Base-by-base conservation (phyloP, 208 protist genomes). In the Trypanosoma rangeli region DNA sequence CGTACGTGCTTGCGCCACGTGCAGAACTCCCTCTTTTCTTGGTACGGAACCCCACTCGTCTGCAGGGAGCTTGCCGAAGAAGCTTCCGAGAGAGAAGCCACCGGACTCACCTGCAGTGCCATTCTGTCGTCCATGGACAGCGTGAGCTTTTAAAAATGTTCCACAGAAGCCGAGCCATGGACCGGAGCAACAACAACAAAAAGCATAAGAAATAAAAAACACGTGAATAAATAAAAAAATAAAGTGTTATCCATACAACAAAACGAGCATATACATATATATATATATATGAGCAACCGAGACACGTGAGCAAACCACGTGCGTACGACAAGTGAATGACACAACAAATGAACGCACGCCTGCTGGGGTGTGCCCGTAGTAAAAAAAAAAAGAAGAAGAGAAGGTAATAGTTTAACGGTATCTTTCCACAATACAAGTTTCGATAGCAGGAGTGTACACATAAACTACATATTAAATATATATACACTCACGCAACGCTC, bases 1-100 rank as follows among this genome's bases (percentile, higher is more conserved):
- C 85, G 80, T 12, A 78, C 76, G 72, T 97, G 93, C 72, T 97
- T 97, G 39, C 90, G 87, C 90, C 93, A 97, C 48, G 89, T 94
- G 60, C 76, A 82, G 69, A 94, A 97, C 26, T 83, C 76, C 37
- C 56, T 60, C 26, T 67, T 84, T 55, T 97, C 85, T 52, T 93
- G 89, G 64, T 97, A 97, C 8, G 79, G 68, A 50, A 44, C 50
- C 26, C 31, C 54, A 22, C 54, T 33, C 5, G 73, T 63, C 15
- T 79, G 64, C 3, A 64, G 46, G 4, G 76, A 78, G 20, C 68
- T 65, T 44, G 29, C 59, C 44, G 55, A 59, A 18, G 71, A 77
- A 15, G 28, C 24, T 42, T 77, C 60, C 22, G 29, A 12, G 50
- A 31, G 10, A 18, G 59, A 52, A 29, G 48, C 26, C 31, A 3